Evolutionary conservation across 2,329 filamentous ascomycete species (phyloP), one percentile per base, ranked within the genome.

Genomic region (Thelonectria olida): DNA sequence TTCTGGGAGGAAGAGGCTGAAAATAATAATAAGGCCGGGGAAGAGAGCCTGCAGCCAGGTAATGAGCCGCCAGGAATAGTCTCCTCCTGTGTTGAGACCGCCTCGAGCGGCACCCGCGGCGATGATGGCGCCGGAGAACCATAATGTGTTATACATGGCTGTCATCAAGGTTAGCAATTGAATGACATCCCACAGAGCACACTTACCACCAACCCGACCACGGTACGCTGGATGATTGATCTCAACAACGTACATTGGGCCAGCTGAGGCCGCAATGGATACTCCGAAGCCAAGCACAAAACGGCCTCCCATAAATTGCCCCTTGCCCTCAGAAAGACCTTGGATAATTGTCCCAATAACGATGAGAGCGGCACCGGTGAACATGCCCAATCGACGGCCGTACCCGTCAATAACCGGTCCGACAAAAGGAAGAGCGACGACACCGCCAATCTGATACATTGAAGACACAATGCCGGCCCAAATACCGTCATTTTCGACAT

Each of bases 91-190:
- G n/a, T 70, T 66, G 38, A 75, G 65, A 54, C 72, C 72, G 54
- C 81, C 84, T 34, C 82, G 79, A 3, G 79, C 76, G 9, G 80
- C 79, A 38, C 82, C 77, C 20, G 76, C 77, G 5, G 84, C 81
- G 22, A 85, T 74, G 8, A 86, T 80, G 31, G 81, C 79, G 19
- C 81, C 82, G 5, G 77, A 74, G 31, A 79, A 79, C 79, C 80
- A 83, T 55, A 78, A 75, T 19, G 78, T 80, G 67, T 81, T 81
- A 72, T 80, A 81, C 6, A 89, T 81, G 41, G 86, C 88, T 1
- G 87, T 88, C 65, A 88, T 79, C 20, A 78, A 45, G 5, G 19
- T 45, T 45, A 25, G 41, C 15, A 42, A 13, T n/a, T 20, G 5
- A 6, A 19, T 6, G 5, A 42, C 7, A 20, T 42, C 5, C 8